These are phyloP conservation scores for Backusella mclennaniae DNA, from an alignment of 192 early-diverging fungal species.

Conservation along the genomic window DNA sequence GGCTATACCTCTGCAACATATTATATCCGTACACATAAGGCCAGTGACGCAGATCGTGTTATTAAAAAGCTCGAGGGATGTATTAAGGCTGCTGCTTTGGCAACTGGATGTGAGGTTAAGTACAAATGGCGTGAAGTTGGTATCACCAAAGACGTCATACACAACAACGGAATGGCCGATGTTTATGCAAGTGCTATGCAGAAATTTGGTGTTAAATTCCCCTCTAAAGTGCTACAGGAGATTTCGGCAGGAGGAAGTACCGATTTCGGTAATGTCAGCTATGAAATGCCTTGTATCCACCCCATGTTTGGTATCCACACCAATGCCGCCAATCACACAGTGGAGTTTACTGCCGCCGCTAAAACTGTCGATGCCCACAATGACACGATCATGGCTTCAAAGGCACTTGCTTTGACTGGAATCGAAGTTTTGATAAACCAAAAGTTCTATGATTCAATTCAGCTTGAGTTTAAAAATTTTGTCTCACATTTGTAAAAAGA, in stretches of 20 bases:
- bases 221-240: constrained; percentile 14
- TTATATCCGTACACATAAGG: constrained; percentile 55
- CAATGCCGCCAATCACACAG: constrained; percentile 60
- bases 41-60: constrained; percentile 49
- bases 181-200: constrained; percentile 39
- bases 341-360: constrained; percentile 58
- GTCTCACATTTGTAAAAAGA: neutral
- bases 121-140: constrained; percentile 40
- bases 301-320: constrained; percentile 41
- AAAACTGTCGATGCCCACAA: constrained; percentile 56
- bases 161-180: constrained; percentile 42
- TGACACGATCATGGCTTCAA: constrained; percentile 50
- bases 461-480: constrained; percentile 33
- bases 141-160: constrained; percentile 42
- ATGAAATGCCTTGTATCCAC: constrained; percentile 55
- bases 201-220: constrained; percentile 30
- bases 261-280: constrained; percentile 68
- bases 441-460: constrained; percentile 44
- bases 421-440: constrained; percentile 47
- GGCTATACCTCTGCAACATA: constrained; percentile 52
- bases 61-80: constrained; percentile 48
- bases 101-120: constrained; percentile 67
- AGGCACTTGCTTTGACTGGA: constrained; percentile 51
- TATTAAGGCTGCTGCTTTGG: constrained; percentile 62
- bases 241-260: constrained; percentile 48